A percentile compares a stretch with the other conserved stretches of the same genome.
phyloP scores from a whole-genome alignment of 2,329 filamentous ascomycete species.

The Zalaria sp. region DNA sequence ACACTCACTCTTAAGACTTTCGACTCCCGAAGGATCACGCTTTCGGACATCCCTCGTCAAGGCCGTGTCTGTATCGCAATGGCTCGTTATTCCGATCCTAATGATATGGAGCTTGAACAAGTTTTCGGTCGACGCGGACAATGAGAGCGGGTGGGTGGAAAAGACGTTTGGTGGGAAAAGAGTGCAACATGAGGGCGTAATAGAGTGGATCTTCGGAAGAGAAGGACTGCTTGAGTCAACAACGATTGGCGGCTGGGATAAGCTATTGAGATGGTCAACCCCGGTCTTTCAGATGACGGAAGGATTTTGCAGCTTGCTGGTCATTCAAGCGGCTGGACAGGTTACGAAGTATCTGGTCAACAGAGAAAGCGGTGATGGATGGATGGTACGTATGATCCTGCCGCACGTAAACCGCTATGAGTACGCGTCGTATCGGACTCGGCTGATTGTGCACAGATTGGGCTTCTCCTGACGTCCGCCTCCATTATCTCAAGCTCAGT shows the following conservation, averaged over 20 bases:
- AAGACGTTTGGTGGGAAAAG: slow-evolving; percentile 58
- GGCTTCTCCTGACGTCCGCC: slow-evolving; percentile 72
- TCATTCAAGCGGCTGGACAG: slow-evolving; percentile 89
- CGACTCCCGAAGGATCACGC: slow-evolving; percentile 65
- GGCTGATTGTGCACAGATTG: slow-evolving; percentile 50
- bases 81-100: slow-evolving; percentile 70
- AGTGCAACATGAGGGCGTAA: slow-evolving; percentile 49
- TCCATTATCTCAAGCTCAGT: slow-evolving; percentile 86
- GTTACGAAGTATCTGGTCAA: slow-evolving; percentile 94
- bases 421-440: neutral
- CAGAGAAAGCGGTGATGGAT: slow-evolving; percentile 80
- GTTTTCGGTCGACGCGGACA: slow-evolving; percentile 80
- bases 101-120: slow-evolving; percentile 93
- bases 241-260: slow-evolving; percentile 80
- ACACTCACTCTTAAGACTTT: slow-evolving; percentile 67
- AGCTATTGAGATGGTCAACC: slow-evolving; percentile 73
- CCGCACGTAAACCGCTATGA: neutral
- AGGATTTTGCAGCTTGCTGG: slow-evolving; percentile 89
- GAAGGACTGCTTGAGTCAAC: slow-evolving; percentile 68
- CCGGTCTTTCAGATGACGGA: slow-evolving; percentile 90
- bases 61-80: slow-evolving; percentile 64
- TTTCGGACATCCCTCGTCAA: slow-evolving; percentile 58
- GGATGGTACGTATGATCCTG: slow-evolving; percentile 57
- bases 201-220: slow-evolving; percentile 79
- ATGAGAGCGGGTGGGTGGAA: slow-evolving; percentile 60